Conservation (phyloP, 345 rosid species). For the Camelina laxa region DNA sequence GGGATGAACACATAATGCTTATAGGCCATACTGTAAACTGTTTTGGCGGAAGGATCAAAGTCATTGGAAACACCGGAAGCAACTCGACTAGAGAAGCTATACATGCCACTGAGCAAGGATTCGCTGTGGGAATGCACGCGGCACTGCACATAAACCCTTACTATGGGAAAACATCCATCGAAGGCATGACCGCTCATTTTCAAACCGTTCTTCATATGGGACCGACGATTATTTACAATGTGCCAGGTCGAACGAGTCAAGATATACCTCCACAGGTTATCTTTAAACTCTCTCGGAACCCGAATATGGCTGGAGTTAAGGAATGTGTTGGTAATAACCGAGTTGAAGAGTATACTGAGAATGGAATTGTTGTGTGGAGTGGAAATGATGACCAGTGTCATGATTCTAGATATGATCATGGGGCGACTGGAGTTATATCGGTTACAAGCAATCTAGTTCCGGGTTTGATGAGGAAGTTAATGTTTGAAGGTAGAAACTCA, state of each 20-base stretch:
- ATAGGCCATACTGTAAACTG: slow-evolving; percentile 87
- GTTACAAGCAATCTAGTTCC: slow-evolving; percentile 83
- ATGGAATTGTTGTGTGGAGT: slow-evolving; percentile 81
- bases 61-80: slow-evolving; percentile 87
- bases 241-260: slow-evolving; percentile 81
- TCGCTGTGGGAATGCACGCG: slow-evolving; percentile 93
- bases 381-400: slow-evolving; percentile 90
- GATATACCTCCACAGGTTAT: slow-evolving; percentile 74
- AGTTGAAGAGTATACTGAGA: slow-evolving; percentile 60
- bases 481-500: slow-evolving; percentile 69
- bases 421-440: slow-evolving; percentile 79
- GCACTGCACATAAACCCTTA: slow-evolving; percentile 96
- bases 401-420: slow-evolving; percentile 78
- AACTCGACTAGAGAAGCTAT: slow-evolving; percentile 92
- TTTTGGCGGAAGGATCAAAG: slow-evolving; percentile 75
- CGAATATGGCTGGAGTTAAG: slow-evolving; percentile 76
- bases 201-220: slow-evolving; percentile 77
- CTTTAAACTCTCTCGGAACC: slow-evolving; percentile 57
- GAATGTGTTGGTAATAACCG: slow-evolving; percentile 79
- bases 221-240: slow-evolving; percentile 84
- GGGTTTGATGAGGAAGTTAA: slow-evolving; percentile 60
- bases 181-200: slow-evolving; percentile 79
- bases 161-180: slow-evolving; percentile 86
- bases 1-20: slow-evolving; percentile 96
- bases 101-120: slow-evolving; percentile 90